Evolutionary conservation across 495 filamentous ascomycete species (phyloP).

Genomic region (Aspergillus ellipticus): DNA sequence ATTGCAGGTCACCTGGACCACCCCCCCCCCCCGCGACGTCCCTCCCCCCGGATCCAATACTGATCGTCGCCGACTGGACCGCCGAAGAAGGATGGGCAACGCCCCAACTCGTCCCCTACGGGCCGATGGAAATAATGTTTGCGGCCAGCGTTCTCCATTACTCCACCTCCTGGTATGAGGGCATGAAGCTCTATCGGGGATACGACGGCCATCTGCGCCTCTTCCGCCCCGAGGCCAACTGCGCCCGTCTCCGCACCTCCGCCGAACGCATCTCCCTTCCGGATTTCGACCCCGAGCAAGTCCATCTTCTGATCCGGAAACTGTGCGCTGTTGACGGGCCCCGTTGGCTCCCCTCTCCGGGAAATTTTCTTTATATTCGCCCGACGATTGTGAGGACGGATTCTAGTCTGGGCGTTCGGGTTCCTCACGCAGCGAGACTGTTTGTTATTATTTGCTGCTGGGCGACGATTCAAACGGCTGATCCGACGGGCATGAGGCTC

Average conservation of each 20-base stretch:
- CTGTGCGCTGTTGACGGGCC: not conserved
- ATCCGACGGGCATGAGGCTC: not conserved
- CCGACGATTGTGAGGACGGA: not conserved
- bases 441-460: not conserved
- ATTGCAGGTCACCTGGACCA: not conserved
- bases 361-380: not conserved
- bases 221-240: not conserved
- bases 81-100: not conserved
- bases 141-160: not conserved
- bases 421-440: not conserved
- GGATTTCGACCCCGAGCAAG: not conserved
- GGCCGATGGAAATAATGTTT: not conserved
- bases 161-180: not conserved
- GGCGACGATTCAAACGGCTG: not conserved
- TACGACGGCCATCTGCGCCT: not conserved
- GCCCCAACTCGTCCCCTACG: not conserved
- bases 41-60: not conserved
- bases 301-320: not conserved
- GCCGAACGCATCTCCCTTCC: not conserved
- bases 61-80: not conserved
- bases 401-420: not conserved
- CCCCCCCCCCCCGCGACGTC: no score
- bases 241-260: not conserved
- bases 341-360: not conserved
- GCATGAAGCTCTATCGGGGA: not conserved